A percentile compares a stretch with the other conserved stretches of the same genome.
These are phyloP conservation scores for Saccharomycopsis synnaedendra DNA, from an alignment of 805 yeast species.

Conservation along the genomic window DNA sequence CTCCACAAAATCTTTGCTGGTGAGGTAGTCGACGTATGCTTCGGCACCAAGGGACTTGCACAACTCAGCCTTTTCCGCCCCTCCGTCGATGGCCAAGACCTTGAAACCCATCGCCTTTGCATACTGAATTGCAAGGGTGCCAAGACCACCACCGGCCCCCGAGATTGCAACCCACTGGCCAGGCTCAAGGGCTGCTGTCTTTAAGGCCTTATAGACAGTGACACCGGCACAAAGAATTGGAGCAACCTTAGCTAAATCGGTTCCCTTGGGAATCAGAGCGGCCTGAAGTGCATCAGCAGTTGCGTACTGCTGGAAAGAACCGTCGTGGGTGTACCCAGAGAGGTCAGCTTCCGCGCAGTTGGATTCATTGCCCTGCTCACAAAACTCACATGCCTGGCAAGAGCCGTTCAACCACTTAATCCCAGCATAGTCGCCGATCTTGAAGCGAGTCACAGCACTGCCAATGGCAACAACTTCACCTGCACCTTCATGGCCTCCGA, in stretches of 20 bases:
- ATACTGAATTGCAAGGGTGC: conserved; percentile 46
- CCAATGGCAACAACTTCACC: conserved; percentile 54
- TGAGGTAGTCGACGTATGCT: conserved; percentile 41
- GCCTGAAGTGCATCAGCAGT: conserved; percentile 82
- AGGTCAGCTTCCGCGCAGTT: conserved; percentile 43
- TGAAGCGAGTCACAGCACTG: conserved; percentile 40
- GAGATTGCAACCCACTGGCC: conserved; percentile 51
- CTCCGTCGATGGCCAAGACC: conserved; percentile 47
- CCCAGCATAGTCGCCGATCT: conserved; percentile 52
- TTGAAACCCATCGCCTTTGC: conserved; percentile 49
- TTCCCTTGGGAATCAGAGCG: conserved; percentile 60
- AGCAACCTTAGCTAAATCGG: conserved; percentile 63
- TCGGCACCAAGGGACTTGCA: conserved; percentile 42
- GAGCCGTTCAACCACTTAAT: conserved; percentile 55
- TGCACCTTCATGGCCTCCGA: conserved; percentile 63
- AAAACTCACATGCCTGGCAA: conserved; percentile 48
- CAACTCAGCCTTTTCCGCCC: conserved; percentile 37
- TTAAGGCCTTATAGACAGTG: conserved; percentile 50
- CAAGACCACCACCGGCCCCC: conserved; percentile 57
- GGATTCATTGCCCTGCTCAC: conserved; percentile 41
- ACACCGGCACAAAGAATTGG: conserved; percentile 55
- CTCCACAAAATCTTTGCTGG: conserved; percentile 28
- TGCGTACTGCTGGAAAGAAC: conserved; percentile 83
- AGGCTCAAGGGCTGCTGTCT: conserved; percentile 35
- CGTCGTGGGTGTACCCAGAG: conserved; percentile 48